Base-by-base conservation (phyloP, 2,329 filamentous ascomycete genomes). In the Colletotrichum sp. region DNA sequence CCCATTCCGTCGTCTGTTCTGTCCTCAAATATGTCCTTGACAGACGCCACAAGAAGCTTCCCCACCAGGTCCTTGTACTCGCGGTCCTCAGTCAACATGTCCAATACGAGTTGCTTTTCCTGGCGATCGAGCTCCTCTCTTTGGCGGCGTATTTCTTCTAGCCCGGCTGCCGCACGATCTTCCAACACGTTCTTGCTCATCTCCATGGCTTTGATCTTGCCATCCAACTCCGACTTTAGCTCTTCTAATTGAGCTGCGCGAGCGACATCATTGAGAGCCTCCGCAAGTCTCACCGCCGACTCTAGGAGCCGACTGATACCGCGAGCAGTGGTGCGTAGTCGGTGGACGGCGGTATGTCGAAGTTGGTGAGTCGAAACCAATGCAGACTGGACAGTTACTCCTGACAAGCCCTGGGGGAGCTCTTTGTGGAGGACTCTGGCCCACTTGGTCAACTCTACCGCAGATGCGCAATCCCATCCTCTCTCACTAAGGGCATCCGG, bases 381-480 rank as follows among this genome's bases (percentile, higher is more conserved):
- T 5, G 56, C 56, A 13, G 25, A 10, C 8, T 30, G n/a, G 34
- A 34, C 28, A 80, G 30, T 83, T 74, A 1, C 18, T n/a, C 43
- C 43, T 22, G 43, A 7, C 18, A 48, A n/a, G 1, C 43, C 10
- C 52, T 80, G 79, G 8, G 74, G 75, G 10, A 75, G 76, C 32
- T 76, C 71, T 64, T 79, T 79, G 7, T 75, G 70, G 27, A 85
- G 66, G 10, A 80, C 60, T 5, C 55, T 77, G 4, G 80, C 80
- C 83, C 84, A 85, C 61, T 79, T 78, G n/a, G 80, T 86, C 34
- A 86, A 77, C 78, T 86, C 84, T 5, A 82, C 79, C 2, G 85
- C 82, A 16, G 81, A 79, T 22, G 85, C 77, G 70, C 83, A 86
- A 34, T 80, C 79, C 74, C 84, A 85, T 32, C 76, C 76, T 18